phyloP scores from a whole-genome alignment of 768 basidiomycete genomes.

The Psilocybe subaeruginosa region DNA sequence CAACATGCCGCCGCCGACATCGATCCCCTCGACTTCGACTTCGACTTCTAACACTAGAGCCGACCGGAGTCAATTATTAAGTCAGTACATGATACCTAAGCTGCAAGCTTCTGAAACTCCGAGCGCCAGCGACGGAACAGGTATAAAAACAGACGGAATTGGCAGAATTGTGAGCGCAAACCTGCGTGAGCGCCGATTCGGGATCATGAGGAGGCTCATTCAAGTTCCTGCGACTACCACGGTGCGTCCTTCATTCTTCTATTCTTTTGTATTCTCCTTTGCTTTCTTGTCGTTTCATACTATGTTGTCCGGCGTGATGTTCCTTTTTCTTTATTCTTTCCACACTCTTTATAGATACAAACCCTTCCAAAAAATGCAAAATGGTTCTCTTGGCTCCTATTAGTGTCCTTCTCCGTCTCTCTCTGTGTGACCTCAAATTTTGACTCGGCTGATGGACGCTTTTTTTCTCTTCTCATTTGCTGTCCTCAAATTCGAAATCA shows the following conservation, averaged over 20 bases:
- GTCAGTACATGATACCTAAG: not conserved
- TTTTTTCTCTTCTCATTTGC: constrained; percentile 12
- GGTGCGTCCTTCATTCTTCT: constrained; percentile 23
- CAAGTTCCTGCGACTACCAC: constrained; percentile 26
- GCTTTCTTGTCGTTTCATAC: constrained; percentile 7
- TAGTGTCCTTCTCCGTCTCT: not conserved
- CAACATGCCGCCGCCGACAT: not conserved
- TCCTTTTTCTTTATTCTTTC: not conserved
- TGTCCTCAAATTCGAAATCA: constrained; percentile 2
- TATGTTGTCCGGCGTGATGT: not conserved
- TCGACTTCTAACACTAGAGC: not conserved
- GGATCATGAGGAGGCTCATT: constrained; percentile 27
- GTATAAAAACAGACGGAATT: not conserved
- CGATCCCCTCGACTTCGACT: not conserved
- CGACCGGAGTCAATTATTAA: not conserved
- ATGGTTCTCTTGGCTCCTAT: not conserved
- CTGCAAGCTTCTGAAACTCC: constrained; percentile 4
- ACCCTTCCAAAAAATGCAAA: not conserved
- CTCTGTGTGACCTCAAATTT: constrained; percentile 20
- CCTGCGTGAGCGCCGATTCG: constrained; percentile 28
- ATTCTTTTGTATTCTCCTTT: constrained; percentile 8
- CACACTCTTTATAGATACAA: not conserved
- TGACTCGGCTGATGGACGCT: constrained; percentile 8
- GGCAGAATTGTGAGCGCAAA: constrained; percentile 22
- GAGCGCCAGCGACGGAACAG: not conserved